Evolutionary conservation across 2,329 filamentous ascomycete species (phyloP), one percentile per base, ranked within the genome.

Genomic region (Lasiodiplodia theobromae): DNA sequence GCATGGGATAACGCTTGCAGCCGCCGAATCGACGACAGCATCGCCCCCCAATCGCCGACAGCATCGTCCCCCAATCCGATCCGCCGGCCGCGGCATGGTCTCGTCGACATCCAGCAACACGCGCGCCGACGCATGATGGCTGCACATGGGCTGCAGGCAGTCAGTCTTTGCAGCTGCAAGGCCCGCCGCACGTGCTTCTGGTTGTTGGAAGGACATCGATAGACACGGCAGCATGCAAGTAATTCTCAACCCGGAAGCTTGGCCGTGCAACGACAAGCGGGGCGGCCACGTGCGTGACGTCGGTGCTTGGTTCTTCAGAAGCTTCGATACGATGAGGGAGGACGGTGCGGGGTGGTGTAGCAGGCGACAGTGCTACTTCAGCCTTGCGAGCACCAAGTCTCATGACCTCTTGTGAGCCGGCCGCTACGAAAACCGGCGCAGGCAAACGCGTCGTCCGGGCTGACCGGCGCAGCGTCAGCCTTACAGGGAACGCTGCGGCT

Each of bases 231-330:
- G 52, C 14, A 63, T 63, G 60, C 60, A 64, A n/a, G 60, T 51
- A 34, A 64, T 52, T 23, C 60, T 64, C 60, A 52, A 64, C 60
- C 60, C 44, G 44, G 60, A 64, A 64, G 60, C 60, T 64, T 64
- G 47, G 60, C 60, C 60, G 60, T 64, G 60, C 60, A 38, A 64
- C 51, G 60, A 25, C 60, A 52, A 60, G 60, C 60, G 60, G 60
- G 60, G 60, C 47, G 47, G 47, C 60, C 60, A 64, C 60, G 60
- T 64, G 47, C 60, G 60, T 64, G 60, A 64, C 60, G 60, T 52
- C 60, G 60, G 58, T 34, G 25, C 25, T 34, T 34, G 31, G 31
- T 34, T 34, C 58, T 25, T 38, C 58, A 51, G 58, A 51, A 34
- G 37, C 21, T 25, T 52, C 44, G 44, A 38, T 64, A 44, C 23